These are phyloP conservation scores for Trypanosoma cruzi DNA, from an alignment of 208 protist genomes.

Conservation along the genomic window DNA sequence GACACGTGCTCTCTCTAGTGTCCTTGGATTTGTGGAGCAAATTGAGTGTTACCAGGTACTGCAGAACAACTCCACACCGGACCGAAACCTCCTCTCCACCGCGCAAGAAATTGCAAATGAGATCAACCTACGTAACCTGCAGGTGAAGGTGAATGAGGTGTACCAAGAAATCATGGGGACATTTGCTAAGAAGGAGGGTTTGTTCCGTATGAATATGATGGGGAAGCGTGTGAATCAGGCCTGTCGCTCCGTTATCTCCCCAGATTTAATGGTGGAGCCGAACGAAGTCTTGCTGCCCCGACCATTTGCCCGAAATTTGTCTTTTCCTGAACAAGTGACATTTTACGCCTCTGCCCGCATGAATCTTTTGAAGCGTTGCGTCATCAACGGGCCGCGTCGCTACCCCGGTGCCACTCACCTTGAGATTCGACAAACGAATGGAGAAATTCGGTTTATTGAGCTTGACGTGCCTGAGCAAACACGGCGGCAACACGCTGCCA, in stretches of 20 bases:
- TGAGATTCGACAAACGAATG: conserved; percentile 72
- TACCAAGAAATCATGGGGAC: conserved; percentile 73
- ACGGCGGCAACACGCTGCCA: conserved; percentile 76
- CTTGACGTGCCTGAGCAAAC: conserved; percentile 71
- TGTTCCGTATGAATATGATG: conserved; percentile 99
- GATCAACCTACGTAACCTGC: conserved; percentile 86
- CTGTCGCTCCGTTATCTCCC: conserved; percentile 99
- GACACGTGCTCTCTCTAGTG: conserved; percentile 67
- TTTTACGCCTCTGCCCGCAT: conserved; percentile 68
- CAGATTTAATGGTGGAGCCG: conserved; percentile 97
- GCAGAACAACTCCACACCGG: conserved; percentile 57
- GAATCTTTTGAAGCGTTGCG: conserved; percentile 92
- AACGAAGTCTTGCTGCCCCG: conserved; percentile 96
- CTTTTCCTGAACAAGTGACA: conserved; percentile 96
- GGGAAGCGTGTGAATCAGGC: conserved; percentile 99
- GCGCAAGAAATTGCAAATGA: conserved; percentile 76
- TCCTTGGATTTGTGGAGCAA: conserved; percentile 80
- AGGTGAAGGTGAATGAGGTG: conserved; percentile 82
- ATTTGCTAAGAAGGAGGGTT: conserved; percentile 99
- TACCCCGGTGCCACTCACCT: conserved; percentile 99
- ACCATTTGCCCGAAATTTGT: conserved; percentile 95
- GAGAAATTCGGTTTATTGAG: conserved; percentile 80
- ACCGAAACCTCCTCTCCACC: conserved; percentile 42
- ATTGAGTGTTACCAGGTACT: conserved; percentile 85
- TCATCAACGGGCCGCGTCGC: conserved; percentile 97